Base-by-base conservation (phyloP, 2,329 filamentous ascomycete genomes). In the Plectosphaerella sp. region DNA sequence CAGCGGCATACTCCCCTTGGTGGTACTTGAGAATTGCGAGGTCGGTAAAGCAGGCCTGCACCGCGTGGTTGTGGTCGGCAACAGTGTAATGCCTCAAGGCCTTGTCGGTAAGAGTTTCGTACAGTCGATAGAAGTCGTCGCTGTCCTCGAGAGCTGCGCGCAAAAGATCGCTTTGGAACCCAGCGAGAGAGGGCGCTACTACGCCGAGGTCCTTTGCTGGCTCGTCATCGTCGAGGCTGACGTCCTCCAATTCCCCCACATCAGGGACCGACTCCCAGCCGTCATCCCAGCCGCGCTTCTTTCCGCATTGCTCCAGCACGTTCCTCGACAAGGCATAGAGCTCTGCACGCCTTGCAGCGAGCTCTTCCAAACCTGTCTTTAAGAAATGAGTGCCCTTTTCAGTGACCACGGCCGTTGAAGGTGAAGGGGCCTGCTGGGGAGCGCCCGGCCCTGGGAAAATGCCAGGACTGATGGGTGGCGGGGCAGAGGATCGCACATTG, bases 1-100 rank as follows among this genome's bases (percentile, higher is more conserved):
- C 92, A 1, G 83, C 79, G 3, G 74, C 75, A 63, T 86, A 92
- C 58, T 97, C 89, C 20, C 82, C 80, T 3, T 89, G 75, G 54
- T 88, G 82, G 59, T 87, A 94, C 62, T 93, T 92, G 48, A 97
- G 74, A 5, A 94, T 80, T 1, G 91, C 94, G 45, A 97, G 78
- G 67, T 99, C 94, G 10, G 90, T 88, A 67, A 92, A 83, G 54
- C 86, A 85, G 18, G 85, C 80, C 59, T 95, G 86, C 1, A 88
- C 86, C 8, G 90, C 89, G 60, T 95, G 87, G 1, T 77, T 78
- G 57, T 93, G 88, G 51, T 86, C 88, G 5, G 92, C 91, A 5
- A 91, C 83, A 14, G 85, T 85, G 65, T 89, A 95, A 64, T 96
- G 89, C 2, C 88, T 87, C 52, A 95, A 81, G 3, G 92, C 86